A percentile compares a stretch with the other conserved stretches of the same genome.
These are phyloP conservation scores for Paraphoma chrysanthemicola DNA, from an alignment of 2,329 filamentous ascomycete species.

Conservation along the genomic window DNA sequence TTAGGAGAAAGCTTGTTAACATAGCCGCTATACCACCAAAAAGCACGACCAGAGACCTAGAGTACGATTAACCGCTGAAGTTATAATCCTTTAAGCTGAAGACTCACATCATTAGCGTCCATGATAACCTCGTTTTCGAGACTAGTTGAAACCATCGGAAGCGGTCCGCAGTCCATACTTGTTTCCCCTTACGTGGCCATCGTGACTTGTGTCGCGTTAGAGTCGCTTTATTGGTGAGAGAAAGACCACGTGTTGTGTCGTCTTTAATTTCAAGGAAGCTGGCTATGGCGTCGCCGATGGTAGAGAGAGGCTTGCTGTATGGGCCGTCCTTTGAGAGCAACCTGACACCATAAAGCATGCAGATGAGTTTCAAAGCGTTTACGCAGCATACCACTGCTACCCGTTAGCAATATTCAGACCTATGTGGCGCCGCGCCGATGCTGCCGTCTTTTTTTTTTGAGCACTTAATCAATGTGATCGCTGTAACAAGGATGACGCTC, in stretches of 20 bases:
- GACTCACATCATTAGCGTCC: background rate
- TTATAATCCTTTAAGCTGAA: background rate
- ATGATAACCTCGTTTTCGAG: background rate
- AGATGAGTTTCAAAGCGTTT: background rate
- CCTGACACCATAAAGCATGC: background rate
- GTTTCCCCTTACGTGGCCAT: background rate
- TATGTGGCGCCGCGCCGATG: too few species aligned
- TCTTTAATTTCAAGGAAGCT: background rate
- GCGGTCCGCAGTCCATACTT: background rate
- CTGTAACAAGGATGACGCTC: too few species aligned
- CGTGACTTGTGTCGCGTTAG: background rate
- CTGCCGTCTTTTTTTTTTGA: too few species aligned
- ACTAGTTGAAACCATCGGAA: background rate
- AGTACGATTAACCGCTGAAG: background rate
- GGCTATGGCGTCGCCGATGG: background rate
- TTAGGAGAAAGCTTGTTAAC: background rate
- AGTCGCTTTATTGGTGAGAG: background rate
- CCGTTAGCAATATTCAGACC: too few species aligned
- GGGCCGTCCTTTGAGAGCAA: background rate
- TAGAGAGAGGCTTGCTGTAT: background rate
- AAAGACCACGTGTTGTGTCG: background rate
- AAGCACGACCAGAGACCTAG: background rate
- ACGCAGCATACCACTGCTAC: background rate
- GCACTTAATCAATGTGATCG: too few species aligned
- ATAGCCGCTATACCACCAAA: background rate